phyloP scores from a whole-genome alignment of 331 rosid species.

The Malus hybrid region DNA sequence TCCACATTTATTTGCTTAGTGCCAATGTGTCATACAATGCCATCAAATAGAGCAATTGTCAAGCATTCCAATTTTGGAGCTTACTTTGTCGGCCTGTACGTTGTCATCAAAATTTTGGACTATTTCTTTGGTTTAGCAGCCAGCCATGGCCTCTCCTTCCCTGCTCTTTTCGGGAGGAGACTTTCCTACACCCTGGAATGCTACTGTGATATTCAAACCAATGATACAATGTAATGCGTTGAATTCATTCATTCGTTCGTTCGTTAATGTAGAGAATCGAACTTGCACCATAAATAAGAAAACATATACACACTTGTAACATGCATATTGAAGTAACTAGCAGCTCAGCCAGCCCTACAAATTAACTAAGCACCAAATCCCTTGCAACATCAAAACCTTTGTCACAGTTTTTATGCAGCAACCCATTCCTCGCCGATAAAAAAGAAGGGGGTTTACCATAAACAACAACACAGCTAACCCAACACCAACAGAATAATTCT shows the following conservation, averaged over 20 bases:
- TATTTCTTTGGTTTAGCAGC: no score
- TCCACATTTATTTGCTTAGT: no score
- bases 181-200: no score
- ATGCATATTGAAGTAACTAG: slow-evolving; percentile 12
- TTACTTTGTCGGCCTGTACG: no score
- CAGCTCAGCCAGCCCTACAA: neutral
- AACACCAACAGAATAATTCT: neutral
- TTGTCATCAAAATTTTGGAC: no score
- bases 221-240: no score
- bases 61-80: no score
- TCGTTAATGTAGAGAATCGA: neutral
- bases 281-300: neutral
- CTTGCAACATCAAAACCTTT: slow-evolving; percentile 15
- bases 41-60: no score
- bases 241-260: neutral
- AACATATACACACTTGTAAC: neutral
- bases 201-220: no score
- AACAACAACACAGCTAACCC: slow-evolving; percentile 18
- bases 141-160: no score
- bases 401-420: slow-evolving; percentile 13
- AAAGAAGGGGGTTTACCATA: slow-evolving; percentile 25
- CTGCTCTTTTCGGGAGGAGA: no score
- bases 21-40: no score
- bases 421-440: slow-evolving; percentile 8
- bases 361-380: slow-evolving; percentile 5